Percentiles rank a stretch among this genome's conserved stretches.
Conservation (phyloP, 2,329 filamentous ascomycete genomes). For the Claviceps digitariae region DNA sequence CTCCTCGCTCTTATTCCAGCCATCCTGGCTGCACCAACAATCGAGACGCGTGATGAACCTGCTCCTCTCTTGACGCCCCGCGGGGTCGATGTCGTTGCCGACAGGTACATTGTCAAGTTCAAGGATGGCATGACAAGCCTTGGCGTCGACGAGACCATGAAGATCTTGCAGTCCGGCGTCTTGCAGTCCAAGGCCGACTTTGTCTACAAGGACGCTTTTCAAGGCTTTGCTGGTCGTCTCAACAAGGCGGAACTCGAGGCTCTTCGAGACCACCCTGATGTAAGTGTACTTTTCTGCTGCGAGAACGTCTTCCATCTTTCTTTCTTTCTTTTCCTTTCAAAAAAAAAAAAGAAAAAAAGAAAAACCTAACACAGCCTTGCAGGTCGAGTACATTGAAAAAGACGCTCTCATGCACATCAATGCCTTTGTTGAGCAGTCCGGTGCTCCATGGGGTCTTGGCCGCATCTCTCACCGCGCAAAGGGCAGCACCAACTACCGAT, state of each 20-base stretch:
- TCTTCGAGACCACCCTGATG: constrained; percentile 13
- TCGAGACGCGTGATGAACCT: constrained; percentile 12
- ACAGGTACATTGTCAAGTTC: constrained; percentile 20
- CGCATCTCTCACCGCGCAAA: constrained; percentile 21
- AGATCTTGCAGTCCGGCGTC: constrained; percentile 6
- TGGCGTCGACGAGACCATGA: constrained; percentile 7
- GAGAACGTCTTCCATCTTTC: neutral
- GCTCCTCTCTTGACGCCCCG: constrained; percentile 14
- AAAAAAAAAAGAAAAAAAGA: neutral
- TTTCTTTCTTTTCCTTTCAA: neutral
- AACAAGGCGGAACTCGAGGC: constrained; percentile 9
- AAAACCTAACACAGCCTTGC: neutral
- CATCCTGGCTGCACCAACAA: constrained; percentile 11
- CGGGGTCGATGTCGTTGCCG: constrained; percentile 10
- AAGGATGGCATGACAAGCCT: constrained; percentile 9
- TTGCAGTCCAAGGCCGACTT: constrained; percentile 12
- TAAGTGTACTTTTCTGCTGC: constrained; percentile 3
- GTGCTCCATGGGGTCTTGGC: constrained; percentile 18
- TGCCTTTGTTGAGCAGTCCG: constrained; percentile 8
- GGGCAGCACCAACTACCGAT: constrained; percentile 21
- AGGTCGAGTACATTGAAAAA: constrained; percentile 24
- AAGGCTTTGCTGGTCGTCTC: constrained; percentile 14
- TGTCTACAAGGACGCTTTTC: constrained; percentile 12
- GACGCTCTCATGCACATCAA: constrained; percentile 18
- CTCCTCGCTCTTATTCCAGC: constrained; percentile 13